phyloP scores from a whole-genome alignment of 495 filamentous ascomycete species.

The Chaetomium tenue region DNA sequence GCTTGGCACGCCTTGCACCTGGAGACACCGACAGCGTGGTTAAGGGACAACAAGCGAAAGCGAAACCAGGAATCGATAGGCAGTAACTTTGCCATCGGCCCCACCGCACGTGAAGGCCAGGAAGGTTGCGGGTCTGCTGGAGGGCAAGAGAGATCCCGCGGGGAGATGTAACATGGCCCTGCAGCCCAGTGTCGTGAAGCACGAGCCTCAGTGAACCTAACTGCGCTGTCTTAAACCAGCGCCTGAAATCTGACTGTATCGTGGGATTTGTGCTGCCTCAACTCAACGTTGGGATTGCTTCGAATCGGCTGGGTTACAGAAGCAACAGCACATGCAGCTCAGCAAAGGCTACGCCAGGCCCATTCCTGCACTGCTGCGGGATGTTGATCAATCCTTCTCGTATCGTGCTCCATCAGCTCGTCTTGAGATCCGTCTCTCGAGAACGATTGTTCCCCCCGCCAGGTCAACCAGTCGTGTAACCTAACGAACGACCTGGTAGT shows the following conservation, averaged over 20 bases:
- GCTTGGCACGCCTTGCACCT: not conserved
- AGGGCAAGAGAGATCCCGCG: not conserved
- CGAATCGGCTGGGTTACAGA: no score
- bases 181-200: not conserved
- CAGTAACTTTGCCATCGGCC: not conserved
- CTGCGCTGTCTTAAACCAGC: not conserved
- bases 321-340: no score
- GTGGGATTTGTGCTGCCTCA: no score
- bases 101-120: not conserved
- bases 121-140: not conserved
- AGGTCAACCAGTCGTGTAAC: conserved; percentile 13
- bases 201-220: not conserved
- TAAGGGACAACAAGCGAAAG: not conserved
- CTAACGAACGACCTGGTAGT: not conserved
- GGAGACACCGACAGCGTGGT: conserved; percentile 5
- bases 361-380: no score
- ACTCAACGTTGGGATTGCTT: no score
- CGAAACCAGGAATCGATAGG: conserved; percentile 1
- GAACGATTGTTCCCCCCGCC: not conserved
- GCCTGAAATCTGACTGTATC: no score
- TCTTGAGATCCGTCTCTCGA: not conserved
- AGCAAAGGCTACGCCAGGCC: no score
- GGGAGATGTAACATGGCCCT: conserved; percentile 8
- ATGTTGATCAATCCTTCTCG: not conserved
- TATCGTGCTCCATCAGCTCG: not conserved